A percentile compares a stretch with the other conserved stretches of the same genome.
Conservation (phyloP, 495 filamentous ascomycete genomes). For the Xylaria telfairii region DNA sequence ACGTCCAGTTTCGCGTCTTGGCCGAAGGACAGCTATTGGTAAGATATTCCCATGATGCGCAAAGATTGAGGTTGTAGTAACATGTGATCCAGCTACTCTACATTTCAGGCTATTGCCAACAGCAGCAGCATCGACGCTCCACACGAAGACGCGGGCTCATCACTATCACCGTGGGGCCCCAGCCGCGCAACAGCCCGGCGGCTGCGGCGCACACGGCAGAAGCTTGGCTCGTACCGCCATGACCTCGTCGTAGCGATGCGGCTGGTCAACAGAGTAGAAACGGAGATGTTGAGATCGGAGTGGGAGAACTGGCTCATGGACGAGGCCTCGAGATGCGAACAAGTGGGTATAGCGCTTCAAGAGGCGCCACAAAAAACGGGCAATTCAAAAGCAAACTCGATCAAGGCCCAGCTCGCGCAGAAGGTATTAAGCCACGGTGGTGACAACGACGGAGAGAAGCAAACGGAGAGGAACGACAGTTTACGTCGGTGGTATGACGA, state of each 20-base stretch:
- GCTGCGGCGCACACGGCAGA: conserved; percentile 76
- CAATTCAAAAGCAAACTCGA: conserved; percentile 29
- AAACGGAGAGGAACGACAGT: conserved; percentile 49
- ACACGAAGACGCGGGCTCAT: conserved; percentile 49
- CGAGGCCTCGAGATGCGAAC: conserved; percentile 72
- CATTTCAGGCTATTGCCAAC: conserved; percentile 62
- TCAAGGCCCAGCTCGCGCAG: conserved; percentile 23
- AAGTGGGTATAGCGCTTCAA: conserved; percentile 59
- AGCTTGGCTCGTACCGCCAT: conserved; percentile 85
- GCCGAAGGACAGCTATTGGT: conserved; percentile 52
- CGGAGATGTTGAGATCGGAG: conserved; percentile 80
- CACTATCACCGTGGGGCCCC: conserved; percentile 48
- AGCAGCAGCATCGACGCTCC: conserved; percentile 58
- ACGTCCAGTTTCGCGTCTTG: conserved; percentile 28
- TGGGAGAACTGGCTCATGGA: conserved; percentile 89
- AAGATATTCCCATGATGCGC: conserved; percentile 25
- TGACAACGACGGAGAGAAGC: conserved; percentile 29
- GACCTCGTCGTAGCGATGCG: conserved; percentile 90
- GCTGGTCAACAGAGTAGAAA: conserved; percentile 86
- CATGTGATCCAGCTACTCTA: conserved; percentile 45
- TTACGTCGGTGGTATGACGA: conserved; percentile 69
- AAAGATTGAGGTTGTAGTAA: conserved; percentile 39
- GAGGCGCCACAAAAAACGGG: conserved; percentile 36
- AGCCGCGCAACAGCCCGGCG: conserved; percentile 68
- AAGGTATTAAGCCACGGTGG: conserved; percentile 34